These are phyloP conservation scores for Penicillium sclerotigenum DNA, from an alignment of 2,329 filamentous ascomycete species.

Conservation along the genomic window DNA sequence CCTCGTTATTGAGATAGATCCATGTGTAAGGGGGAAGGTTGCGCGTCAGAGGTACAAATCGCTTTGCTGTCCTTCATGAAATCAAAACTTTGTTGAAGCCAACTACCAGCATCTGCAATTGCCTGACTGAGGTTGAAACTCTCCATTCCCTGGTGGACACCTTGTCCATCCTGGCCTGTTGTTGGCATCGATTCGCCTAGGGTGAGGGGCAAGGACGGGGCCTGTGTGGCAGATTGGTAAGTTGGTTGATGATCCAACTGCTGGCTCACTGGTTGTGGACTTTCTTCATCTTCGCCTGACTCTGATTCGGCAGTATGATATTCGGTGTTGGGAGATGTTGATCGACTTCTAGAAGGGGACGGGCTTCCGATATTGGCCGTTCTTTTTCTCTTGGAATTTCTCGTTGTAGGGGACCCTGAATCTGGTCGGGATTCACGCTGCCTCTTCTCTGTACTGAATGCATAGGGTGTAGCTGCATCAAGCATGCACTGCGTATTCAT, in stretches of 20 bases:
- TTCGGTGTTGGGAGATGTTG: not conserved
- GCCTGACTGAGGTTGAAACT: conserved; percentile 45
- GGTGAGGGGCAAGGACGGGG: conserved; percentile 29
- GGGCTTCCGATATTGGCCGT: not conserved
- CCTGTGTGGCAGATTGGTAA: conserved; percentile 8
- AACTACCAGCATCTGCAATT: conserved; percentile 47
- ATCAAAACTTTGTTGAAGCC: conserved; percentile 45
- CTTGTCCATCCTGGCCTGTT: conserved; percentile 38
- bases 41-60: conserved; percentile 1
- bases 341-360: not conserved
- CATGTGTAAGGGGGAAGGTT: conserved; percentile 12
- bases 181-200: conserved; percentile 33
- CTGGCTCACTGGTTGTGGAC: not conserved
- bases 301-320: conserved; percentile 9
- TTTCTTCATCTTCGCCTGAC: not conserved
- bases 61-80: conserved; percentile 34
- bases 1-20: conserved; percentile 11
- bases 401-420: not conserved
- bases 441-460: conserved; percentile 34
- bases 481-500: conserved; percentile 43
- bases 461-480: conserved; percentile 41
- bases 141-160: conserved; percentile 27
- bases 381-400: not conserved
- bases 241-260: not conserved
- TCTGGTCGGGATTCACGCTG: conserved; percentile 3